Evolutionary conservation across 345 rosid genomes (phyloP), one percentile per base, ranked within the genome.

Genomic region (Kernera saxatilis): DNA sequence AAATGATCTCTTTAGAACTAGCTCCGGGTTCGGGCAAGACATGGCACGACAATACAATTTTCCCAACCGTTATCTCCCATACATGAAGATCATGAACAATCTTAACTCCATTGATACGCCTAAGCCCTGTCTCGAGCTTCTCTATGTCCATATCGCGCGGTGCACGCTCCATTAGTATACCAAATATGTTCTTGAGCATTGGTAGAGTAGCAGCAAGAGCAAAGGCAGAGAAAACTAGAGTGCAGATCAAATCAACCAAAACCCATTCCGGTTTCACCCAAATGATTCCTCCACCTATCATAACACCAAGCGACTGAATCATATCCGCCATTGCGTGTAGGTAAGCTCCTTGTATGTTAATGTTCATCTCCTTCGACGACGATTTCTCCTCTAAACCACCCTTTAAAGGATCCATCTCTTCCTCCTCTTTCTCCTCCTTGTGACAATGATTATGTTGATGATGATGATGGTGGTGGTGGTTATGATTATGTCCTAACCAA

Each of bases 271-370:
- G 92, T 46, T 81, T 83, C 17, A 45, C 69, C 97, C 93, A 88
- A 60, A 88, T 85, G 65, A 88, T 44, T 2, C 80, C 85, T 71
- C 91, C 92, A 22, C 94, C 87, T 3, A 87, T 81, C 96, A 93
- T 87, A 64, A 87, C 97, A 15, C 98, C 97, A 3, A 77, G 69
- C 0, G 96, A 83, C 51, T 88, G 98, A 69, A 93, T 86, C 51
- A 88, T 85, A 78, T 93, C 96, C 13, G 88, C 84, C 73, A 84
- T 63, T 29, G 85, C 79, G 36, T 88, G 97, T 23, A 93, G 79
- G 72, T 90, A 87, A 35, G 94, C 98, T 52, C 97, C 97, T 65
- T 88, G 91, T 39, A 93, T 80, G 73, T 87, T 90, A 62, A 90
- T 88, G 82, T 93, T 90, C 46, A 77, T 69, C 43, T 46, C 69